Evolutionary conservation across 176 grass and related monocot species (phyloP).

Genomic region (Dendrocalamus sinicus): DNA sequence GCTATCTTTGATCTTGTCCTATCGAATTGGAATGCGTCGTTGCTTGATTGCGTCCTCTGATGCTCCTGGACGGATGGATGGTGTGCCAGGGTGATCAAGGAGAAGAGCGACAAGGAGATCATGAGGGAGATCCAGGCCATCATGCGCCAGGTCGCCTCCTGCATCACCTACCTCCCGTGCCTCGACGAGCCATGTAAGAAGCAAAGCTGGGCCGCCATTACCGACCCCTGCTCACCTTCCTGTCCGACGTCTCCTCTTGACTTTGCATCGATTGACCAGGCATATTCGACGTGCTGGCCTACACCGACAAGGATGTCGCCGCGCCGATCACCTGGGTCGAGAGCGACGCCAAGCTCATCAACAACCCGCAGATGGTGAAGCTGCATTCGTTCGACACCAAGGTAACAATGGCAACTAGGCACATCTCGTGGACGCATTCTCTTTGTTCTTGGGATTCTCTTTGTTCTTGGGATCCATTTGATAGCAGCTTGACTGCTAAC

Average conservation of each 20-base stretch:
- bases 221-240: too few relatives aligned
- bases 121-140: slow-evolving; percentile 99
- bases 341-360: slow-evolving; percentile 94
- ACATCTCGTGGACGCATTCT: background rate
- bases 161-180: slow-evolving; percentile 92
- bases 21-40: background rate
- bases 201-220: too few relatives aligned
- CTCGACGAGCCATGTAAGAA: slow-evolving; percentile 77
- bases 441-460: background rate
- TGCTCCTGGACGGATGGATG: background rate
- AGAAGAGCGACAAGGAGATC: slow-evolving; percentile 57
- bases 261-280: slow-evolving; percentile 41
- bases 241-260: too few relatives aligned
- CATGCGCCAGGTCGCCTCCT: slow-evolving; percentile 95
- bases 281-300: slow-evolving; percentile 93
- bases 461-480: background rate
- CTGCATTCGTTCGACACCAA: slow-evolving; percentile 97
- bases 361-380: slow-evolving; percentile 97
- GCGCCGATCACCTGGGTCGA: slow-evolving; percentile 88
- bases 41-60: background rate
- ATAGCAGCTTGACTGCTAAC: background rate
- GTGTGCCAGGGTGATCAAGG: slow-evolving; percentile 63
- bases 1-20: background rate
- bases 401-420: slow-evolving; percentile 35
- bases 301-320: slow-evolving; percentile 82